phyloP scores from a whole-genome alignment of 2,329 filamentous ascomycete species.

The Fusarium humuli region DNA sequence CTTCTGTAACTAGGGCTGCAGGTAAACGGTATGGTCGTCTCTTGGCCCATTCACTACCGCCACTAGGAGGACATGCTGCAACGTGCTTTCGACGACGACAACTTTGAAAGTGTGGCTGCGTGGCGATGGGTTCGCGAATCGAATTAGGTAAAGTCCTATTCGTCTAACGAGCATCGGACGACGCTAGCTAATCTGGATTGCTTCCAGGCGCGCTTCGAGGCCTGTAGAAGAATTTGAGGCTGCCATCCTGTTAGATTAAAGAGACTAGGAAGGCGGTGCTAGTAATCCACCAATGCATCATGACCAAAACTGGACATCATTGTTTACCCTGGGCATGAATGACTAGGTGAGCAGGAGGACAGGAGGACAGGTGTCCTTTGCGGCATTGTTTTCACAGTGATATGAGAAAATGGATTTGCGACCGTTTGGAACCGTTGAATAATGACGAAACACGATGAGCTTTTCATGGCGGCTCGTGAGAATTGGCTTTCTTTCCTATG shows the following conservation, averaged over 20 bases:
- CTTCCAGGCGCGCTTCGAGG: conserved; percentile 20
- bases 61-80: conserved; percentile 16
- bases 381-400: background rate
- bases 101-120: conserved; percentile 28
- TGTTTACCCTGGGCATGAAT: conserved; percentile 13
- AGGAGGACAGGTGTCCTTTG: conserved; percentile 5
- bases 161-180: conserved; percentile 7
- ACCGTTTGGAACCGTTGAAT: conserved; percentile 15
- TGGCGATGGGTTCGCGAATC: conserved; percentile 24
- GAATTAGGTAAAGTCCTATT: conserved; percentile 8
- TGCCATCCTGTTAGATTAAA: conserved; percentile 10
- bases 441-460: conserved; percentile 39
- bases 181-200: conserved; percentile 38
- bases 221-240: conserved; percentile 14
- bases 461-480: conserved; percentile 4
- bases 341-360: conserved; percentile 8
- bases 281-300: conserved; percentile 27
- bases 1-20: conserved; percentile 14
- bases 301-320: conserved; percentile 39
- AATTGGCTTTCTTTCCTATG: conserved; percentile 1
- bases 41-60: conserved; percentile 11
- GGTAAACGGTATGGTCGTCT: conserved; percentile 22
- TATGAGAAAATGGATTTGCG: conserved; percentile 1
- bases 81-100: conserved; percentile 13
- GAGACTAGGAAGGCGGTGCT: conserved; percentile 12